Conservation (phyloP, 2,329 filamentous ascomycete species). For the Trichophyton simii region DNA sequence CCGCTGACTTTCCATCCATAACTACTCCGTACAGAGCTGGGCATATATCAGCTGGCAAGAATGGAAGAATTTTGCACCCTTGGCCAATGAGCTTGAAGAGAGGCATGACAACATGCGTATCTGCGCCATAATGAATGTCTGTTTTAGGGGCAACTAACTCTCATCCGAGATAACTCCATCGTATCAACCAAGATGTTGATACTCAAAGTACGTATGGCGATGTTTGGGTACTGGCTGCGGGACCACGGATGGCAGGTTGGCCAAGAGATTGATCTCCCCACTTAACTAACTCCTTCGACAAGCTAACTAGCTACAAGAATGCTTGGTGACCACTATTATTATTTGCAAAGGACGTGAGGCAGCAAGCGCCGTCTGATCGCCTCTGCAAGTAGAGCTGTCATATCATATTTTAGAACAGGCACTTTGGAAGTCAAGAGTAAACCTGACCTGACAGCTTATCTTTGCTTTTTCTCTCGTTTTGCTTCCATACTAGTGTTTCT, state of each 20-base stretch:
- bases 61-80: no score
- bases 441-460: neutral
- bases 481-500: neutral
- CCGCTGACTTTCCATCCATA: neutral
- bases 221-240: neutral
- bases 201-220: neutral
- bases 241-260: neutral
- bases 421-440: neutral
- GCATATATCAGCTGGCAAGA: no score
- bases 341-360: neutral
- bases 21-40: neutral
- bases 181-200: neutral
- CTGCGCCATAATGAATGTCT: neutral
- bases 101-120: neutral
- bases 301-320: neutral
- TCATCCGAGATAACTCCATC: neutral
- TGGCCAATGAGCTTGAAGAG: no score
- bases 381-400: neutral
- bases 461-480: neutral
- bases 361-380: neutral
- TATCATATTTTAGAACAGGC: neutral
- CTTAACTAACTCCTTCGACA: neutral
- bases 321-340: neutral
- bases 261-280: neutral
- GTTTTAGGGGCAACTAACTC: neutral